Evolutionary conservation across 257 asterid genomes (phyloP).

Genomic region (Apocynum venetum): DNA sequence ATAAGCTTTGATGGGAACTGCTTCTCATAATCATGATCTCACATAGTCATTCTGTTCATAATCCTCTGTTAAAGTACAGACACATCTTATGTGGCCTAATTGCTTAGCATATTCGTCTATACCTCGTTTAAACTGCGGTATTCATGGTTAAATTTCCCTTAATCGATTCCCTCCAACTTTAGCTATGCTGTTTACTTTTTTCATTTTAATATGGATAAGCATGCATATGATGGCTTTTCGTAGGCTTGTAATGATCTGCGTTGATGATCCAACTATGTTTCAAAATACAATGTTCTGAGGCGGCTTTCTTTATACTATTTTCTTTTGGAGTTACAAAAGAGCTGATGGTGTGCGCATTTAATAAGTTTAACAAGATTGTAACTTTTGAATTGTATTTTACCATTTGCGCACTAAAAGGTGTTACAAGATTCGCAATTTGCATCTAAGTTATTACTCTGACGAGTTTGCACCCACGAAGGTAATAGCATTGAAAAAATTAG

Average conservation of each 20-base stretch:
- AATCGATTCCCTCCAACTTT: no score
- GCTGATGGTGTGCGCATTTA: neutral
- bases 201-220: neutral
- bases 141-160: no score
- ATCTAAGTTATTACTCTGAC: no score
- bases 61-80: neutral
- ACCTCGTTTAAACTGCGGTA: no score
- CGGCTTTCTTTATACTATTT: neutral
- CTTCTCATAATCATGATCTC: neutral
- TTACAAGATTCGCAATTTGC: neutral
- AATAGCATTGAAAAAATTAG: neutral
- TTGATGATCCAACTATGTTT: conserved; percentile 2
- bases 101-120: neutral
- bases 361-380: neutral
- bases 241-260: conserved; percentile 28
- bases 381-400: neutral
- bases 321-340: neutral
- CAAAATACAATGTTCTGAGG: conserved; percentile 16
- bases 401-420: neutral
- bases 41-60: neutral
- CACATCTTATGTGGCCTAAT: neutral
- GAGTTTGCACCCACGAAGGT: neutral
- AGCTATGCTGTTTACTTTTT: neutral
- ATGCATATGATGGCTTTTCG: conserved; percentile 12
- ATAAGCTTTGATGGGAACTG: neutral